These are phyloP conservation scores for Stephania yunnanensis DNA, from an alignment of 164 flowering plant species.

Conservation along the genomic window DNA sequence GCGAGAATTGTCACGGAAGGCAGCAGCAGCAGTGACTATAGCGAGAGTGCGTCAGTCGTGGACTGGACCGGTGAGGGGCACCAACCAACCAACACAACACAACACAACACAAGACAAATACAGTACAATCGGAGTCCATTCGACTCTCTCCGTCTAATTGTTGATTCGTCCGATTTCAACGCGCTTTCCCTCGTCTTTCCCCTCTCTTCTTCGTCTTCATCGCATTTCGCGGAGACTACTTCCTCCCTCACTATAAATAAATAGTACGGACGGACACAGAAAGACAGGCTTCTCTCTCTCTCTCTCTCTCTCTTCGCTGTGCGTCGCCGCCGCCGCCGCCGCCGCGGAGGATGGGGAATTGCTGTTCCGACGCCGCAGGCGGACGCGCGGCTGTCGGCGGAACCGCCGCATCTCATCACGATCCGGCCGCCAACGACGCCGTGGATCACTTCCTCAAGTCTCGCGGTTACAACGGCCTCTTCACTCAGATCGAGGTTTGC, in stretches of 20 bases:
- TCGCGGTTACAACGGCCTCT: constrained; percentile 59
- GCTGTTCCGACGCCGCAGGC: constrained; percentile 67
- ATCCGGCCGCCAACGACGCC: constrained; percentile 44
- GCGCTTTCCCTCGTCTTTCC: constrained; percentile 12
- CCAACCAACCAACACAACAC: neutral
- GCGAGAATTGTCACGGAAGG: too few species aligned
- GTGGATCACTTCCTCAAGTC: constrained; percentile 44
- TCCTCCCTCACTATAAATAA: neutral
- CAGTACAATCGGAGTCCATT: too few species aligned
- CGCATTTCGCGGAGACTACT: neutral
- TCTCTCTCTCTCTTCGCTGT: neutral
- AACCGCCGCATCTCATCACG: constrained; percentile 19
- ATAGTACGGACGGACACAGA: neutral
- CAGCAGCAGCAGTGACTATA: too few species aligned
- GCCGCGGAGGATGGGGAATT: constrained; percentile 58
- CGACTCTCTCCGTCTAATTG: too few species aligned
- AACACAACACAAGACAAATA: too few species aligned
- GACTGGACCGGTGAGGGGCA: neutral
- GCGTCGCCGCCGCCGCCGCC: neutral
- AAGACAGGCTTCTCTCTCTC: neutral
- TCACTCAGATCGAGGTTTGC: constrained; percentile 77
- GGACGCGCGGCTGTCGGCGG: constrained; percentile 61
- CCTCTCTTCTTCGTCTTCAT: neutral
- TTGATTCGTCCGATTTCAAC: neutral
- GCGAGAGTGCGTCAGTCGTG: too few species aligned